These are phyloP conservation scores for Linum tenue DNA, from an alignment of 345 rosid genomes.

Conservation along the genomic window DNA sequence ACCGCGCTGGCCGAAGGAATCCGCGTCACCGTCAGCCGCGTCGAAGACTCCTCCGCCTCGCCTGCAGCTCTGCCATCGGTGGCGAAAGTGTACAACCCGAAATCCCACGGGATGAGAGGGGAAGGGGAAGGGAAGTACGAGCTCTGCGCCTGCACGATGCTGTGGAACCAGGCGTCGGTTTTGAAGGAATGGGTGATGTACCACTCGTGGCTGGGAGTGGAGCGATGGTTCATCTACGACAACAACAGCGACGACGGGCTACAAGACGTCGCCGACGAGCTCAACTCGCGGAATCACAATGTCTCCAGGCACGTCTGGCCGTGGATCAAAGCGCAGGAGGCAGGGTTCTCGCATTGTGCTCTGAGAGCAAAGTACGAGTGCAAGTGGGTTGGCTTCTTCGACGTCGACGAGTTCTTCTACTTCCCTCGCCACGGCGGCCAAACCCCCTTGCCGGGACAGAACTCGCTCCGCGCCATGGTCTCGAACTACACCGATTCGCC, in stretches of 20 bases:
- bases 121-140: slow-evolving; percentile 33
- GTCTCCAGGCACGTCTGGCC: slow-evolving; percentile 84
- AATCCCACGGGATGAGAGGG: slow-evolving; percentile 17
- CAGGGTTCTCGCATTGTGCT: slow-evolving; percentile 91
- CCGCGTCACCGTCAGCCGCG: slow-evolving; percentile 30
- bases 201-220: slow-evolving; percentile 88
- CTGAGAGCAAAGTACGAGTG: slow-evolving; percentile 70
- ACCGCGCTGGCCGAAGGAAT: slow-evolving; percentile 42
- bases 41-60: neutral
- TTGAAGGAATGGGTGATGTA: slow-evolving; percentile 79
- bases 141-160: slow-evolving; percentile 87
- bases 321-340: slow-evolving; percentile 97
- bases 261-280: slow-evolving; percentile 46
- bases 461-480: slow-evolving; percentile 47
- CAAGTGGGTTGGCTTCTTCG: slow-evolving; percentile 88
- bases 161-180: slow-evolving; percentile 84
- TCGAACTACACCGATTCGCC: slow-evolving; percentile 60
- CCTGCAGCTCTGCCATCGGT: slow-evolving; percentile 45
- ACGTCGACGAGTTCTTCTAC: slow-evolving; percentile 92
- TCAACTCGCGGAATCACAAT: slow-evolving; percentile 46
- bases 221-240: slow-evolving; percentile 94
- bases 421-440: slow-evolving; percentile 45
- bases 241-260: slow-evolving; percentile 81
- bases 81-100: slow-evolving; percentile 38
- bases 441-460: neutral